Evolutionary conservation across 75 land plant genomes (phyloP).

Genomic region (Selaginella tamariscina): DNA sequence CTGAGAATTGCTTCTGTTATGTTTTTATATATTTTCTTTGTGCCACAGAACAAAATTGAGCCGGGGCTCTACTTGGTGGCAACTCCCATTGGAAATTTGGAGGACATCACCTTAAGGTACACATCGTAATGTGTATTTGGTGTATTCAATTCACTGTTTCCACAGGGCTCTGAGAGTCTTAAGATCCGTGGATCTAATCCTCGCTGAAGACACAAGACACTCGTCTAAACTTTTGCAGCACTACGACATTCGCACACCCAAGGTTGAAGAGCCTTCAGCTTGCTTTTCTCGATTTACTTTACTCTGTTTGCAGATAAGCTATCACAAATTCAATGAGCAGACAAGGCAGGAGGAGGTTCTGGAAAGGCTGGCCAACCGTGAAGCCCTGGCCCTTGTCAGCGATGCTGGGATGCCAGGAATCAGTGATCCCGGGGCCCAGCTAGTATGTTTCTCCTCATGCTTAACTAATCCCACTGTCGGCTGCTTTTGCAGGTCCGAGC

Average conservation of each 20-base stretch:
- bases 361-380: conserved; percentile 51
- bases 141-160: conserved; percentile 5
- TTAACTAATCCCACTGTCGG: background rate
- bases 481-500: conserved; percentile 47
- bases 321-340: conserved; percentile 88
- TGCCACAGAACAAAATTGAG: conserved; percentile 47
- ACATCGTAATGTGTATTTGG: background rate
- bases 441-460: conserved; percentile 34
- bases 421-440: conserved; percentile 86
- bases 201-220: conserved; percentile 95
- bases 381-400: conserved; percentile 74
- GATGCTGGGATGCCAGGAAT: conserved; percentile 98
- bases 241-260: conserved; percentile 68
- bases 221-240: conserved; percentile 78
- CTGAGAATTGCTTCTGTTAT: too few species aligned
- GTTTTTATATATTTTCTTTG: too few species aligned
- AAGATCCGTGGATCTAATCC: conserved; percentile 63
- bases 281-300: conserved; percentile 15
- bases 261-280: conserved; percentile 24
- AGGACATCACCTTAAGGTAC: conserved; percentile 92
- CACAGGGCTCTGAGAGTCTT: conserved; percentile 78
- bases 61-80: conserved; percentile 86
- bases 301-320: conserved; percentile 58
- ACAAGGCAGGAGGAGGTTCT: conserved; percentile 46
- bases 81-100: conserved; percentile 96